These are phyloP conservation scores for Cryptococcus sp. DNA, from an alignment of 1,284 basidiomycete species.

Conservation along the genomic window DNA sequence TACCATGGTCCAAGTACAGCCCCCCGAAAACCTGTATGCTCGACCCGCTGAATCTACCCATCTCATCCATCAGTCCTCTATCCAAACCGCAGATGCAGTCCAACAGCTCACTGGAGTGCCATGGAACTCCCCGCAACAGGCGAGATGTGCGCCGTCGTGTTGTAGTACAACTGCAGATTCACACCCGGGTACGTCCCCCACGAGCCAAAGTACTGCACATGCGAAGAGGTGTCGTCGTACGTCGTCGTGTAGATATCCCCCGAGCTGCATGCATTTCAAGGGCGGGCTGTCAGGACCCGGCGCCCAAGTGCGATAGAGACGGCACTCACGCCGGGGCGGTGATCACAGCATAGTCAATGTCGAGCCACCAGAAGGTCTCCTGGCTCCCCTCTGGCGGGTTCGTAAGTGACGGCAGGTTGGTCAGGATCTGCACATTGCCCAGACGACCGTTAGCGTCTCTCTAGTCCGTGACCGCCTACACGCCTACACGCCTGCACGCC, in stretches of 20 bases:
- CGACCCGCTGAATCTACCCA: slow-evolving; percentile 19
- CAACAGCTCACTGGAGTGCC: slow-evolving; percentile 5
- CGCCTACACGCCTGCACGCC: no score
- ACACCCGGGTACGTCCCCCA: not conserved
- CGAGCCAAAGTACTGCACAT: slow-evolving; percentile 3
- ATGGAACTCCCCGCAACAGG: slow-evolving; percentile 4
- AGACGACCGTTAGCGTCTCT: no score
- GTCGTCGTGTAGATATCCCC: slow-evolving; percentile 12
- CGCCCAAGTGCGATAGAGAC: not conserved
- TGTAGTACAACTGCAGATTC: slow-evolving; percentile 8
- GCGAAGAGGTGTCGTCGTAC: slow-evolving; percentile 16
- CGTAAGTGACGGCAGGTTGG: not conserved
- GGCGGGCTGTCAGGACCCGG: not conserved
- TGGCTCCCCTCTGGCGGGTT: not conserved
- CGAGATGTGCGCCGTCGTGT: slow-evolving; percentile 5
- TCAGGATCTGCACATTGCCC: not conserved
- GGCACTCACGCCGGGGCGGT: slow-evolving; percentile 8
- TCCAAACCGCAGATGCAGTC: no score
- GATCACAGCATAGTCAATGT: slow-evolving; percentile 13
- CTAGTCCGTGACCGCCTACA: no score
- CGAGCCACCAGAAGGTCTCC: slow-evolving; percentile 14
- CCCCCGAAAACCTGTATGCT: slow-evolving; percentile 17
- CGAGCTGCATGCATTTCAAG: slow-evolving; percentile 1
- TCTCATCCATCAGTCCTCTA: not conserved
- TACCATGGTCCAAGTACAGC: slow-evolving; percentile 18